phyloP scores from a whole-genome alignment of 129 eudicot genomes.

The Centaurea solstitialis region DNA sequence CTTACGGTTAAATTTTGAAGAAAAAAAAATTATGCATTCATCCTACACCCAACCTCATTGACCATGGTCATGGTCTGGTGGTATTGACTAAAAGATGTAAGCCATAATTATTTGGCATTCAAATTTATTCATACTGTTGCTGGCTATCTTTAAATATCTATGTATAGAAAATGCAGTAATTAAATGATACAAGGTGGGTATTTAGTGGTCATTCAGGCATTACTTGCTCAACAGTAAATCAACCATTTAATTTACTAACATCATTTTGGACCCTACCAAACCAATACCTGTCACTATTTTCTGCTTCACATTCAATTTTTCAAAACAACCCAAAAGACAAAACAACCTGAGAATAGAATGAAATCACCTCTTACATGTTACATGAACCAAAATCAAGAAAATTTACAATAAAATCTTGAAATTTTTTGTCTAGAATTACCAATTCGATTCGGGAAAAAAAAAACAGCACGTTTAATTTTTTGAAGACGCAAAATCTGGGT shows the following conservation, averaged over 20 bases:
- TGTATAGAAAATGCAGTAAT: background rate
- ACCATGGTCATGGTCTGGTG: background rate
- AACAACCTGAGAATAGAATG: slow-evolving; percentile 31
- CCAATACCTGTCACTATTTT: slow-evolving; percentile 30
- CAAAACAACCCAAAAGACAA: slow-evolving; percentile 36
- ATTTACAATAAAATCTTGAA: slow-evolving; percentile 12
- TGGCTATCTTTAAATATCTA: background rate
- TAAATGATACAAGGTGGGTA: slow-evolving; percentile 7
- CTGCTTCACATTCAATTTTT: slow-evolving; percentile 32
- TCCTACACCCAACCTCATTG: background rate
- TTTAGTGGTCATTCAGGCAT: slow-evolving; percentile 28
- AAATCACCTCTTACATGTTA: slow-evolving; percentile 24
- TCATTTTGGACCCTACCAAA: slow-evolving; percentile 25
- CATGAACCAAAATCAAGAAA: slow-evolving; percentile 22
- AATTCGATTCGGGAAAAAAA: background rate
- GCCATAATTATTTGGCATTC: background rate
- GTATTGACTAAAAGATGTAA: background rate
- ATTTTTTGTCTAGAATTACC: slow-evolving; percentile 1
- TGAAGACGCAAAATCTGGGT: background rate
- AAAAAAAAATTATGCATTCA: no score
- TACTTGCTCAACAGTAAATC: slow-evolving; percentile 20
- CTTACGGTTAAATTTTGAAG: no score
- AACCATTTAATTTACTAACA: slow-evolving; percentile 20
- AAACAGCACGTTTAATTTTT: background rate
- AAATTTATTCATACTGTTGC: background rate